Percentiles rank a stretch among this genome's conserved stretches.
phyloP scores from a whole-genome alignment of 73 alveolate genomes.

The Tetrahymena malaccensis region DNA sequence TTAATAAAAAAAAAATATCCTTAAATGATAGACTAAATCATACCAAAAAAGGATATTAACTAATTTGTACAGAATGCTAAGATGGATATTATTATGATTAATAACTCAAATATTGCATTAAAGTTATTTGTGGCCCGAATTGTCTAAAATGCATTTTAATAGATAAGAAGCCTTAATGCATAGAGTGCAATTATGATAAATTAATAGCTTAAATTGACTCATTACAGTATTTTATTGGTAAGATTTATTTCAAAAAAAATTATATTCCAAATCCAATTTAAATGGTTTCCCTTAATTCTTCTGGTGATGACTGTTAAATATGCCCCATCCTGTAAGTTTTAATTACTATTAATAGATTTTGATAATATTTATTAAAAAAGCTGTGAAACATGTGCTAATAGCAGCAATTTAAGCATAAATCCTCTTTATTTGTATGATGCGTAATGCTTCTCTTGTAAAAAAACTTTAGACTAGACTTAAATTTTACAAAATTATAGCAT shows the following conservation, averaged over 20 bases:
- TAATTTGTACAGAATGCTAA: background rate
- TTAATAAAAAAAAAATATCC: too few relatives aligned
- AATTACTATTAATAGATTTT: too few relatives aligned
- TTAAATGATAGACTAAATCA: background rate
- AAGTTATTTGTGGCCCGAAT: background rate
- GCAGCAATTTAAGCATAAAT: background rate
- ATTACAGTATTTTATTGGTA: background rate
- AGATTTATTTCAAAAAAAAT: background rate
- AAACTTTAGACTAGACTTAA: background rate
- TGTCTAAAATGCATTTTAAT: background rate
- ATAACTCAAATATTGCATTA: background rate
- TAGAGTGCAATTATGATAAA: background rate
- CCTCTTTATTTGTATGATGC: background rate
- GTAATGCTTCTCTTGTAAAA: background rate
- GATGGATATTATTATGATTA: background rate
- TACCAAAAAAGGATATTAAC: background rate
- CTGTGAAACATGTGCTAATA: background rate
- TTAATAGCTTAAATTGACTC: background rate
- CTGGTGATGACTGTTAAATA: background rate
- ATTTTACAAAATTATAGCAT: background rate
- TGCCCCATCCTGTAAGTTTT: background rate
- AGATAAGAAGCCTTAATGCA: background rate
- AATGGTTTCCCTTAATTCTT: background rate
- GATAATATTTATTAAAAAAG: background rate
- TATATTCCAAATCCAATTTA: background rate